A percentile compares a stretch with the other conserved stretches of the same genome.
Evolutionary conservation across 2,329 filamentous ascomycete genomes (phyloP).

Genomic region (Cercospora zeae-maydis): DNA sequence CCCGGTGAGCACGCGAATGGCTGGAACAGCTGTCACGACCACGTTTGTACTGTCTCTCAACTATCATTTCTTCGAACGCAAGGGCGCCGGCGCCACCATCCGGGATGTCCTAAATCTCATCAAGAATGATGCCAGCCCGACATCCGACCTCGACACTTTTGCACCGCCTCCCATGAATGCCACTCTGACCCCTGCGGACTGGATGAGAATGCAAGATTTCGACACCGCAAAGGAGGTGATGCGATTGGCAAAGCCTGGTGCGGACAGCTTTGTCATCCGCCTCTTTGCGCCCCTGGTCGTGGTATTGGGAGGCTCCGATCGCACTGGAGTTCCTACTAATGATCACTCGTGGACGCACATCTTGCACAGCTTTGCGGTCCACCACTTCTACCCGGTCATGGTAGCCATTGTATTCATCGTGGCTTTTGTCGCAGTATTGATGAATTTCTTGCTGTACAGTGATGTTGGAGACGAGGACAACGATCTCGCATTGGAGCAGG

Average conservation of each 20-base stretch:
- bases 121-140: constrained; percentile 12
- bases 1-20: constrained; percentile 68
- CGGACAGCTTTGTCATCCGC: constrained; percentile 67
- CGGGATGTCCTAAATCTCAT: constrained; percentile 33
- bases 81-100: constrained; percentile 38
- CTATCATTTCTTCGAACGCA: constrained; percentile 70
- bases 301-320: constrained; percentile 65
- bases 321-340: constrained; percentile 47
- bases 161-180: constrained; percentile 63
- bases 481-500: constrained; percentile 46
- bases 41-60: constrained; percentile 70
- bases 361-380: constrained; percentile 48
- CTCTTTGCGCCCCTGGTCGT: constrained; percentile 74
- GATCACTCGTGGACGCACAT: constrained; percentile 54
- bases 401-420: constrained; percentile 61
- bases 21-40: constrained; percentile 69
- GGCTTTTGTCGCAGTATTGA: constrained; percentile 64
- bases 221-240: constrained; percentile 75
- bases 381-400: constrained; percentile 67
- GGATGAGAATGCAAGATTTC: constrained; percentile 73
- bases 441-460: constrained; percentile 71
- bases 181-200: constrained; percentile 70
- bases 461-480: constrained; percentile 47
- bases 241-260: constrained; percentile 67
- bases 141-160: constrained; percentile 32